These are phyloP conservation scores for Protomyces macrosporus DNA, from an alignment of 1,139 yeast species.

Conservation along the genomic window DNA sequence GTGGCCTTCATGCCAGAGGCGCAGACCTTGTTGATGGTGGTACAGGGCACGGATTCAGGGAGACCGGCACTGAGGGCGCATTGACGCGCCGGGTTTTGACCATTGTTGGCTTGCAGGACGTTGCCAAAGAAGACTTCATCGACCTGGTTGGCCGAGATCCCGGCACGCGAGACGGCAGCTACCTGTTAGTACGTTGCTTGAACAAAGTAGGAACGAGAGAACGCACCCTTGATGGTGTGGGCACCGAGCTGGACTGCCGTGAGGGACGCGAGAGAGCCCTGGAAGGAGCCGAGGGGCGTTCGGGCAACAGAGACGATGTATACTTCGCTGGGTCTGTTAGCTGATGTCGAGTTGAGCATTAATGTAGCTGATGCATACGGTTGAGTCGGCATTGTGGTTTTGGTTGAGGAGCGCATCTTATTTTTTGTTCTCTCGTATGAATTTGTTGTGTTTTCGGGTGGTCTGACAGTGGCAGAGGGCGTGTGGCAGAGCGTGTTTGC, in stretches of 20 bases:
- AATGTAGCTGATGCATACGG: not conserved
- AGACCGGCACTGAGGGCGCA: conserved; percentile 90
- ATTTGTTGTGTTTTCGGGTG: not conserved
- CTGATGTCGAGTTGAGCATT: no score
- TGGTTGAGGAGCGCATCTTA: not conserved
- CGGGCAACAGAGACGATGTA: conserved; percentile 87
- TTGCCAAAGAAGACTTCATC: conserved; percentile 93
- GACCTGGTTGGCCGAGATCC: conserved; percentile 61
- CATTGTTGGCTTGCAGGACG: conserved; percentile 86
- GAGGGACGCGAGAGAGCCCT: conserved; percentile 71
- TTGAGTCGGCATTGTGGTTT: not conserved
- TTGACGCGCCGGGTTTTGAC: conserved; percentile 98
- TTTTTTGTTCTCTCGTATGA: not conserved
- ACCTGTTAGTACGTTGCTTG: not conserved
- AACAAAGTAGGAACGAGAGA: not conserved
- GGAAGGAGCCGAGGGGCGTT: conserved; percentile 93
- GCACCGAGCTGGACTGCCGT: conserved; percentile 82
- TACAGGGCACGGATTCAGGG: conserved; percentile 68
- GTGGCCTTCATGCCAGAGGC: conserved; percentile 94
- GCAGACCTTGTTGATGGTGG: conserved; percentile 93
- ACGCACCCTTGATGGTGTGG: conserved; percentile 62
- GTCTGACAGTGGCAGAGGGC: not conserved
- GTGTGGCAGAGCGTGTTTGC: not conserved
- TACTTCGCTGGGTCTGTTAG: conserved; percentile 41
- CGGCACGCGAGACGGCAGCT: conserved; percentile 24